Conservation (phyloP, 192 early-diverging fungal species). For the Linnemannia elongata region DNA sequence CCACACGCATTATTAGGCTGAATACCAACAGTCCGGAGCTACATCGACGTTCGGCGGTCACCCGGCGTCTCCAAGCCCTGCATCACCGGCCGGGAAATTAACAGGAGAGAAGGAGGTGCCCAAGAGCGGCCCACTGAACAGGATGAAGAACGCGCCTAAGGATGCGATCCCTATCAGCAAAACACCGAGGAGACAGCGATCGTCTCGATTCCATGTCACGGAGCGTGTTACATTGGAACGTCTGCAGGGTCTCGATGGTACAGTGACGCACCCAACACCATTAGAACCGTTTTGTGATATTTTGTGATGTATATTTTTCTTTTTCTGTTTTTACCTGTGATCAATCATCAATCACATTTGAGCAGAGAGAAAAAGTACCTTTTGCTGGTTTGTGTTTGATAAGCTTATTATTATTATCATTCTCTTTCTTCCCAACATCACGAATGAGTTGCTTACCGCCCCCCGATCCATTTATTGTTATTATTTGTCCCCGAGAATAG, state of each 20-base stretch:
- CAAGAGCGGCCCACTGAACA: constrained; percentile 62
- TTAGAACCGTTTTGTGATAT: not conserved
- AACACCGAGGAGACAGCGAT: constrained; percentile 84
- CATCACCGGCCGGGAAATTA: constrained; percentile 39
- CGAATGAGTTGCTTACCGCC: constrained; percentile 1
- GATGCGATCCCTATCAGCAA: constrained; percentile 85
- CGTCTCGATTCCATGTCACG: constrained; percentile 88
- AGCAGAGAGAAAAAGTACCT: not conserved
- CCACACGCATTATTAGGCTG: constrained; percentile 21
- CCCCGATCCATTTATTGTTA: constrained; percentile 1
- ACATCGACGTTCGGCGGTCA: constrained; percentile 22
- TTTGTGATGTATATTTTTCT: not conserved
- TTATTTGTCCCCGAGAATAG: constrained; percentile 54
- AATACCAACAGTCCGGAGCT: constrained; percentile 35
- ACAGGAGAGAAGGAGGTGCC: constrained; percentile 57
- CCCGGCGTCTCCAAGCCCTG: constrained; percentile 17
- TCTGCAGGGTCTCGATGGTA: constrained; percentile 82
- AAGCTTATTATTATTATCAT: constrained; percentile 8
- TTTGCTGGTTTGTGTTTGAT: not conserved
- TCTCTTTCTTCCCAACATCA: not conserved
- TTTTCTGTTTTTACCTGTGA: constrained; percentile 2
- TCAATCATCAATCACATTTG: not conserved
- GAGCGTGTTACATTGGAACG: constrained; percentile 87
- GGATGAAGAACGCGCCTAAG: constrained; percentile 68
- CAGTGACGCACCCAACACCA: not conserved